These are phyloP conservation scores for Pythium sp. DNA, from an alignment of 352 stramenopile species.

Conservation along the genomic window DNA sequence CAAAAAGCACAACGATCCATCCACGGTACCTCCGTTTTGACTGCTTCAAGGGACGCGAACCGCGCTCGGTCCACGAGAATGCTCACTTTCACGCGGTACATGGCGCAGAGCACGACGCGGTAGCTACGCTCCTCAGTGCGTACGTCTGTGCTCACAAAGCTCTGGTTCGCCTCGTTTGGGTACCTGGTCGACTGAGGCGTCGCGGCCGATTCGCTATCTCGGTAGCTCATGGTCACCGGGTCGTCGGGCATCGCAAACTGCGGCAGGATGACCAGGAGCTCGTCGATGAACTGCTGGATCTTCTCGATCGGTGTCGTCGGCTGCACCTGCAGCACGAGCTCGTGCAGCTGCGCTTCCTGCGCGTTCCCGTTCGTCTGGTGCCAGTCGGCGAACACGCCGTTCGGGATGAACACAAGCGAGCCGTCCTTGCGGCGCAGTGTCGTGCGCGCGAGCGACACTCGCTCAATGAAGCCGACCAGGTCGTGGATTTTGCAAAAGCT, in stretches of 20 bases:
- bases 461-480: conserved; percentile 65
- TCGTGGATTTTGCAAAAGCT: conserved; percentile 54
- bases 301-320: conserved; percentile 34
- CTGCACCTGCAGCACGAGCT: conserved; percentile 44
- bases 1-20: neutral
- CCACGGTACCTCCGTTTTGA: conserved; percentile 55
- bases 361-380: conserved; percentile 64
- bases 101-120: conserved; percentile 44
- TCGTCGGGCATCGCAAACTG: conserved; percentile 31
- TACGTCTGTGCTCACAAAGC: conserved; percentile 30
- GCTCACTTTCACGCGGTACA: conserved; percentile 65
- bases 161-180: conserved; percentile 21
- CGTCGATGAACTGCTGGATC: conserved; percentile 45
- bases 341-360: conserved; percentile 47
- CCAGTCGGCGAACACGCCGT: conserved; percentile 73
- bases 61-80: conserved; percentile 48
- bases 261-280: conserved; percentile 30
- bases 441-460: conserved; percentile 72
- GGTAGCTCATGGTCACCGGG: conserved; percentile 5
- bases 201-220: conserved; percentile 15
- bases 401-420: conserved; percentile 73
- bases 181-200: conserved; percentile 23
- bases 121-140: conserved; percentile 27
- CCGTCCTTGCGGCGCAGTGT: conserved; percentile 65
- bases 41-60: conserved; percentile 53